These are phyloP conservation scores for Blastobotrys capitulatus DNA, from an alignment of 1,139 yeast species.

Conservation along the genomic window DNA sequence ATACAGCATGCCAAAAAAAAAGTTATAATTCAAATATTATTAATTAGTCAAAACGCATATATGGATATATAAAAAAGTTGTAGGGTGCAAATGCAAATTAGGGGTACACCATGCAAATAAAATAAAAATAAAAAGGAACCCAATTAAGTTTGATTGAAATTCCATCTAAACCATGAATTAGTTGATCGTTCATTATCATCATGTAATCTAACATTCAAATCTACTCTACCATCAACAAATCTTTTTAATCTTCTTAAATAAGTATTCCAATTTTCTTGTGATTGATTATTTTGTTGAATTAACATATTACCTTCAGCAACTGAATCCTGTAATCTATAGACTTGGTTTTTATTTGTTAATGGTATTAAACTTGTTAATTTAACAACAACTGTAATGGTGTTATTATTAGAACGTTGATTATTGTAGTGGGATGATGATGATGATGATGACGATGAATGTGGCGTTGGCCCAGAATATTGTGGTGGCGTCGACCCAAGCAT, in stretches of 20 bases:
- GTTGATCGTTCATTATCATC: background rate
- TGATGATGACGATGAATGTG: background rate
- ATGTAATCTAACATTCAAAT: background rate
- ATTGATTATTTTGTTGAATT: background rate
- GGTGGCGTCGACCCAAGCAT: background rate
- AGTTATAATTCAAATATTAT: too few species aligned
- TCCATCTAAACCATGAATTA: background rate
- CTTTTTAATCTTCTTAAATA: background rate
- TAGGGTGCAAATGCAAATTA: too few species aligned
- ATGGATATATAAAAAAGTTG: too few species aligned
- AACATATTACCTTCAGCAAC: slow-evolving; percentile 1
- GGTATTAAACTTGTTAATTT: background rate
- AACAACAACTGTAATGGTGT: background rate
- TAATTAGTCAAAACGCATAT: too few species aligned
- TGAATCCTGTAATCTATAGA: background rate
- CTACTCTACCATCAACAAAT: background rate
- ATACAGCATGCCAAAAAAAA: too few species aligned
- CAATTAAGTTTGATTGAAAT: too few species aligned
- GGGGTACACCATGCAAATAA: too few species aligned
- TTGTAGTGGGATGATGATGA: too few species aligned
- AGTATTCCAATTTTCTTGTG: background rate
- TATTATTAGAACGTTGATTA: background rate
- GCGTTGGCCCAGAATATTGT: background rate
- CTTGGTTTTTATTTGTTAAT: background rate
- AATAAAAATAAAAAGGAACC: too few species aligned